Conservation (phyloP, 2,329 filamentous ascomycete genomes). For the Colletotrichum sp. region DNA sequence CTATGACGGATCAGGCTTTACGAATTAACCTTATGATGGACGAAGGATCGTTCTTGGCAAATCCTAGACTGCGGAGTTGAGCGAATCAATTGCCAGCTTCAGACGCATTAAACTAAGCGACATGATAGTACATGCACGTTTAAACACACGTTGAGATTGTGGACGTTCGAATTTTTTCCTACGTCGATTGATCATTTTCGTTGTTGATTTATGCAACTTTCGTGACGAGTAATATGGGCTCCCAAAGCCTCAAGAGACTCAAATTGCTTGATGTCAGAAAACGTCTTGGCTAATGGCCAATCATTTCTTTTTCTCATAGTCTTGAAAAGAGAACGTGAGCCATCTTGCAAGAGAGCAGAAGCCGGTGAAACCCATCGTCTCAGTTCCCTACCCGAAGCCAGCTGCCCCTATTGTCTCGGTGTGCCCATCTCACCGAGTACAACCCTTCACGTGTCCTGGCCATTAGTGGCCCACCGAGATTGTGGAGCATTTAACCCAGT, state of each 20-base stretch:
- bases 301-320: accelerated
- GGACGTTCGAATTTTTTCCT: accelerated
- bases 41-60: neutral
- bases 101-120: neutral
- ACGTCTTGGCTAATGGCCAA: accelerated
- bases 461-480: neutral
- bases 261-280: neutral
- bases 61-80: neutral
- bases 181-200: neutral
- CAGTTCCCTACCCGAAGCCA: neutral
- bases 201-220: accelerated
- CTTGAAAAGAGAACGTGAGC: neutral
- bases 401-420: neutral
- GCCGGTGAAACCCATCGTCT: neutral
- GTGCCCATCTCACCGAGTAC: neutral
- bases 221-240: accelerated
- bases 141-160: neutral
- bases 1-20: neutral
- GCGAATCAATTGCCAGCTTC: neutral
- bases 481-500: neutral
- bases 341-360: neutral
- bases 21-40: neutral
- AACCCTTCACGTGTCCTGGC: neutral
- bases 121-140: neutral
- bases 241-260: accelerated